phyloP scores from a whole-genome alignment of 1,284 basidiomycete genomes.

The Puccinia coronata region DNA sequence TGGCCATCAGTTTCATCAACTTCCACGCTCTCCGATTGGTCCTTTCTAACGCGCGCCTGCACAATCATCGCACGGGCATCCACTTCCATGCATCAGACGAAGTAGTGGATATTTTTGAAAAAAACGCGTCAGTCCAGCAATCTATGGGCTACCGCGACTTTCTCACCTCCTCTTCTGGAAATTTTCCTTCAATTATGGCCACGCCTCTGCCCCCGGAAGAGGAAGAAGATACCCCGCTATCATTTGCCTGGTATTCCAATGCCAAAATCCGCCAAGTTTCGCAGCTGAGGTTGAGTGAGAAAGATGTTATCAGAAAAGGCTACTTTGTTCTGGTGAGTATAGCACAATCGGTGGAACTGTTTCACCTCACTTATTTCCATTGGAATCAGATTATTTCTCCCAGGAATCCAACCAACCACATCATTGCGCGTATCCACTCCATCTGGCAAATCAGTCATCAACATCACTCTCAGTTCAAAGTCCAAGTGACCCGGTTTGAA shows the following conservation, averaged over 20 bases:
- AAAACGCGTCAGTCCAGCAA: neutral
- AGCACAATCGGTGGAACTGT: neutral
- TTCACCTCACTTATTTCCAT: neutral
- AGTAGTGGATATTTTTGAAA: neutral
- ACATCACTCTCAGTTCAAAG: neutral
- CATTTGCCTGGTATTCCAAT: neutral
- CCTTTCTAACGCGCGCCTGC: constrained; percentile 58
- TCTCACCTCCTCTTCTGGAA: too few species aligned
- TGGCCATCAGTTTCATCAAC: neutral
- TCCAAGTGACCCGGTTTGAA: too few species aligned
- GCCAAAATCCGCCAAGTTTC: neutral
- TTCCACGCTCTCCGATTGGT: neutral
- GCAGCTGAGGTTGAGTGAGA: neutral
- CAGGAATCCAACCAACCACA: neutral
- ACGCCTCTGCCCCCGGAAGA: neutral
- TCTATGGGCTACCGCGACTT: neutral
- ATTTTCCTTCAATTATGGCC: neutral
- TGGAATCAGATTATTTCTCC: neutral
- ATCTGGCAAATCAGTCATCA: neutral
- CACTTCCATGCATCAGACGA: neutral
- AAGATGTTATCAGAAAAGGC: neutral
- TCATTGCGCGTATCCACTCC: neutral
- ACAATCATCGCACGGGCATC: neutral
- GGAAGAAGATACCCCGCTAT: neutral
- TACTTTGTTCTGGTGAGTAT: neutral